Percentiles rank a stretch among this genome's conserved stretches.
phyloP scores from a whole-genome alignment of 768 basidiomycete genomes.

The Boletus sp. region DNA sequence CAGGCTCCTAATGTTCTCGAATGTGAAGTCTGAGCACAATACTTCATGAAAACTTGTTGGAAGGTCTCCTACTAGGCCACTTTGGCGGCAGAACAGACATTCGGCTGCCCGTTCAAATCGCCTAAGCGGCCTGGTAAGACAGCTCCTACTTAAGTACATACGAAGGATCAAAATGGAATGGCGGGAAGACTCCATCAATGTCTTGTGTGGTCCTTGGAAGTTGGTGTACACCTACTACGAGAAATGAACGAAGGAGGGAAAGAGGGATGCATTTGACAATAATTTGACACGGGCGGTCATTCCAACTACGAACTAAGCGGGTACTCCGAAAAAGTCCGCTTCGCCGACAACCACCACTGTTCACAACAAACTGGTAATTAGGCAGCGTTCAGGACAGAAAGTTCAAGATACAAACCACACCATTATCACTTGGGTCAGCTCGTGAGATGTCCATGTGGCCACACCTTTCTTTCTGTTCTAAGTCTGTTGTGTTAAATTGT shows the following conservation, averaged over 20 bases:
- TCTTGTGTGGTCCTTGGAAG: not conserved
- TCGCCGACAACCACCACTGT: not conserved
- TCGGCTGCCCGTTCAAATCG: not conserved
- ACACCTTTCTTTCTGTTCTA: too few species aligned
- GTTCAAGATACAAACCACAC: too few species aligned
- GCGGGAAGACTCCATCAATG: not conserved
- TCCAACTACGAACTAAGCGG: too few species aligned
- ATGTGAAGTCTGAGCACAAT: not conserved
- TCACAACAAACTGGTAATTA: not conserved
- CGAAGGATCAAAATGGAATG: not conserved
- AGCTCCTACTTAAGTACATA: conserved; percentile 1
- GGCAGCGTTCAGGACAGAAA: too few species aligned
- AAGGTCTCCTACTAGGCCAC: conserved; percentile 10
- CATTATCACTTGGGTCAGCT: too few species aligned
- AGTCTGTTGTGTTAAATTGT: too few species aligned
- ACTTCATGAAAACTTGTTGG: not conserved
- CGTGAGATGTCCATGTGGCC: too few species aligned
- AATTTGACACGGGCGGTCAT: not conserved
- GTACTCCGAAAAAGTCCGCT: not conserved
- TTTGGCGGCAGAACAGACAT: conserved; percentile 1
- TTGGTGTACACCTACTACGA: not conserved
- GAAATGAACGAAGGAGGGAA: not conserved
- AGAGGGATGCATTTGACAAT: not conserved
- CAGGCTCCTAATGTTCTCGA: not conserved
- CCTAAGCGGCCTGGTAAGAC: conserved; percentile 3